Evolutionary conservation across 345 rosid genomes (phyloP), one percentile per base, ranked within the genome.

Genomic region (Toxicodendron radicans): DNA sequence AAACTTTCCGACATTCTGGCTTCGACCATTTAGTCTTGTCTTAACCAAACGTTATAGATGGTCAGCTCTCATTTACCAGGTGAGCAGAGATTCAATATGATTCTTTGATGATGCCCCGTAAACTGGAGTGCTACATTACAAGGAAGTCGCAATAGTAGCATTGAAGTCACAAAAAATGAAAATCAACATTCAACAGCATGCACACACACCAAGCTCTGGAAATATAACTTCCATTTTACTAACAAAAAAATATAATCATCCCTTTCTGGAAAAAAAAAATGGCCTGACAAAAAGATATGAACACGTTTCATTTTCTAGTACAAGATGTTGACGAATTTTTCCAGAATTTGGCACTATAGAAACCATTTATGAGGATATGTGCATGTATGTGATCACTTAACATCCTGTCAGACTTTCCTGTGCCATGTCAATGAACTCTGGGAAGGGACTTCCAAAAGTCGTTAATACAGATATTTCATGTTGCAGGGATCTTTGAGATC

Each of bases 401-500:
- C 61, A 78, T 77, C 72, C 16, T 30, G 58, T 64, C 66, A 24
- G 64, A 58, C 23, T 24, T 49, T 68, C 71, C 60, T 20, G 46
- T 67, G 24, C 52, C 30, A 51, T 32, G 30, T 66, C 60, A 43
- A 63, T 24, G 64, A 51, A 23, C 70, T 61, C 61, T 10, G 16
- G 17, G 46, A 6, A 54, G 35, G 20, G 53, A 6, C 45, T 58
- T 32, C 11, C 2, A 43, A 67, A 64, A 66, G 38, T 57, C 12
- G 58, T 58, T 48, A 58, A 43, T 24, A 52, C n/a, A 48, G 10
- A 56, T 68, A 53, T 73, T 71, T 73, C 72, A 75, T 57, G 81
- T 66, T 49, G 80, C 60, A 73, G 87, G 83, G 58, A 78, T 72
- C 78, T 75, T 87, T n/a, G 95, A 83, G 46, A 96, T 93, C 87